Evolutionary conservation across 192 early-diverging fungal genomes (phyloP), one percentile per base, ranked within the genome.

Genomic region (Diversispora eburnea): DNA sequence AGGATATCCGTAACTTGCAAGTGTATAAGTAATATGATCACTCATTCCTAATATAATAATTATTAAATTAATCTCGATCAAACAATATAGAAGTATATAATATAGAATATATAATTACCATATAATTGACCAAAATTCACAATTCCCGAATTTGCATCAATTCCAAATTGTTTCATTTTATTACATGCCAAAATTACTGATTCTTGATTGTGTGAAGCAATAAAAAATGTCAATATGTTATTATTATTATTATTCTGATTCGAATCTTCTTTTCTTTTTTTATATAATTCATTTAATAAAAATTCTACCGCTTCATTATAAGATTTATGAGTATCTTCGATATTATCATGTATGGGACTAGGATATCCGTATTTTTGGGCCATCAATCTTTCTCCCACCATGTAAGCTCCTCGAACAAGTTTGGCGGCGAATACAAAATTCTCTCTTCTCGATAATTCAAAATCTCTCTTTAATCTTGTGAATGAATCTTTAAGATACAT

Each of bases 61-160:
- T 39, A 55, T 7, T 13, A 20, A 43, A 13, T 15, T 52, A 22
- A 47, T 48, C 3, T 73, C 47, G 17, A 63, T 19, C 1, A 12
- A 7, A 52, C 3, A 45, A 17, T 51, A 39, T 8, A 73, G 19
- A n/a, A 39, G n/a, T 25, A 9, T 10, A 47, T 6, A 10, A 72
- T 48, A 22, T 5, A 59, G 25, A 33, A 33, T 33, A 25, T 48
- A 72, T 52, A 52, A 17, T 42, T 64, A 73, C 88, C 89, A 74
- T 93, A 88, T 61, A 99, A 83, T 85, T 99, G 97, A 25, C 92
- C 97, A 80, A 99, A 97, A 78, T 88, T 87, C 33, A 99, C 91
- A 8, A 87, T 71, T 70, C 88, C 89, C 41, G 80, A 77, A 48
- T 79, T 48, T 7, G 85, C 75, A 56, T 85, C 76, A 25, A 96